These are phyloP conservation scores for Globisporangium nunn DNA, from an alignment of 352 stramenopile genomes.

Conservation along the genomic window DNA sequence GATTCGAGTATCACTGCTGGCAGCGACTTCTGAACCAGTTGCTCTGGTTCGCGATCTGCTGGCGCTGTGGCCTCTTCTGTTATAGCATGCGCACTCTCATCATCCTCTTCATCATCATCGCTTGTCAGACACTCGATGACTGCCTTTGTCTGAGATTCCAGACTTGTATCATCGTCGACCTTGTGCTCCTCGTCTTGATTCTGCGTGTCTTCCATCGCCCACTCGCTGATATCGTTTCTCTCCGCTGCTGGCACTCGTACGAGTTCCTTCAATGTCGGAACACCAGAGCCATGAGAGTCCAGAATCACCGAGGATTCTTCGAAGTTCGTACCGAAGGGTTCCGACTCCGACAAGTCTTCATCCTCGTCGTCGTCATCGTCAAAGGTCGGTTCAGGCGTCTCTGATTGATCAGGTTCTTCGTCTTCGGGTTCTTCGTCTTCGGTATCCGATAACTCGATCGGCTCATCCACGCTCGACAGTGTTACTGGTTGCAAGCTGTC, in stretches of 20 bases:
- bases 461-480: neutral
- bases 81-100: neutral
- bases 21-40: neutral
- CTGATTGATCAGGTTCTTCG: neutral
- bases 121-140: constrained; percentile 1
- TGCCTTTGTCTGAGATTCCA: neutral
- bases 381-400: neutral
- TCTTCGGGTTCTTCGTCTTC: neutral
- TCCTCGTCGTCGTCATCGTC: neutral
- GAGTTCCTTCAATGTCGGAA: neutral
- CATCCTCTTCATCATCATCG: neutral
- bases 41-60: neutral
- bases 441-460: neutral
- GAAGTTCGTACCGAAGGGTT: neutral
- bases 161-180: neutral
- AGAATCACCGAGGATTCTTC: neutral
- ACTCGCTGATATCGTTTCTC: neutral
- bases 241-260: neutral
- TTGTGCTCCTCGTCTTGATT: neutral
- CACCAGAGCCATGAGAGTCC: neutral
- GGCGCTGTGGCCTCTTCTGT: neutral
- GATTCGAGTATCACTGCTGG: neutral
- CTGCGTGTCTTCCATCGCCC: neutral
- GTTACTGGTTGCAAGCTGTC: neutral
- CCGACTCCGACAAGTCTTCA: neutral